Evolutionary conservation across 2,329 filamentous ascomycete genomes (phyloP).

Genomic region (Achaetomium macrosporum): DNA sequence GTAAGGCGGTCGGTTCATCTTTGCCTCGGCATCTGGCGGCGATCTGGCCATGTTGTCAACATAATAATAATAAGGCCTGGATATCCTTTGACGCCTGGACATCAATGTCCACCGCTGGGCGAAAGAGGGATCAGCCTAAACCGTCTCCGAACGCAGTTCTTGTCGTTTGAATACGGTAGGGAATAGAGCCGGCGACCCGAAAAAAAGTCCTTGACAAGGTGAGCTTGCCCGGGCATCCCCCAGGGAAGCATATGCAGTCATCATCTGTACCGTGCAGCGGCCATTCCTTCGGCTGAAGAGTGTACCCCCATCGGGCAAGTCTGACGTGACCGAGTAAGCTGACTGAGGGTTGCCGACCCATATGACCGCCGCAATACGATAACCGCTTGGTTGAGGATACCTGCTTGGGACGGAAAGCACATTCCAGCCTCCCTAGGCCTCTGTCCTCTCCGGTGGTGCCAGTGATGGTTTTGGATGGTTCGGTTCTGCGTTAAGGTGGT

Average conservation of each 20-base stretch:
- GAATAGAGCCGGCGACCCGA: neutral
- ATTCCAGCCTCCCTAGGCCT: neutral
- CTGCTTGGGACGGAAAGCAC: neutral
- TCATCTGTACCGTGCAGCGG: neutral
- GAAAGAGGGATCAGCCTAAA: neutral
- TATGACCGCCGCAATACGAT: neutral
- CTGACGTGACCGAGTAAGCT: constrained; percentile 3
- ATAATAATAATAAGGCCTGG: neutral
- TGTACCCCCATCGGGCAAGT: neutral
- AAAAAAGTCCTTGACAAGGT: neutral
- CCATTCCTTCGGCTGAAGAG: neutral
- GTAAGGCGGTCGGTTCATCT: too few relatives aligned
- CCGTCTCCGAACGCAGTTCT: neutral
- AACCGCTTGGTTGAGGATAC: neutral
- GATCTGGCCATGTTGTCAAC: neutral
- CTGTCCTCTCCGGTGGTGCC: neutral
- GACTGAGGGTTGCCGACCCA: neutral
- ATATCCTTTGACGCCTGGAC: too few relatives aligned
- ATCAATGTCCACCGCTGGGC: too few relatives aligned
- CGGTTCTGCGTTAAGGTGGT: neutral
- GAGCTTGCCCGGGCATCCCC: neutral
- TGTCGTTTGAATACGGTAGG: neutral
- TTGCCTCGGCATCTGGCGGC: neutral
- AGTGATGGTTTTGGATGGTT: neutral
- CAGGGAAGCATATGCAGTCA: neutral